phyloP scores from a whole-genome alignment of 805 yeast species.

The Danielia reshetovae region DNA sequence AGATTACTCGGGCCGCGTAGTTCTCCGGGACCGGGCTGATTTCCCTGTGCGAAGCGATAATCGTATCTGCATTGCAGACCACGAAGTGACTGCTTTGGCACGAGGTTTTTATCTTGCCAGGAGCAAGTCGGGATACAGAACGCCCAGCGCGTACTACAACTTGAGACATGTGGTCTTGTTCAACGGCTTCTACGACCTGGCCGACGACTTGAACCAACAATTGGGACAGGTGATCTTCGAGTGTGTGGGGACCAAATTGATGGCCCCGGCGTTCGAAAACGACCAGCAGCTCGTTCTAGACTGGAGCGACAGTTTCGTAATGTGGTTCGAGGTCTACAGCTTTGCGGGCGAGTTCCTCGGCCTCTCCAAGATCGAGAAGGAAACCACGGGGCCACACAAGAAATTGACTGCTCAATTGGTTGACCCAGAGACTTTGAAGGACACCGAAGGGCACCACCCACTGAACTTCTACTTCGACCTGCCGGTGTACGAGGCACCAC shows the following conservation, averaged over 20 bases:
- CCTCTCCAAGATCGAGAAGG: slow-evolving; percentile 18
- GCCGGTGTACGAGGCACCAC: slow-evolving; percentile 21
- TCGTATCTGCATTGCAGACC: slow-evolving; percentile 26
- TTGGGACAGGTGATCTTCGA: slow-evolving; percentile 20
- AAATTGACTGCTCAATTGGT: slow-evolving; percentile 19
- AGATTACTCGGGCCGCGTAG: slow-evolving; percentile 3
- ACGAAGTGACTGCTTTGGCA: slow-evolving; percentile 24
- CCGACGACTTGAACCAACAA: slow-evolving; percentile 14
- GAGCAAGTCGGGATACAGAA: slow-evolving; percentile 8
- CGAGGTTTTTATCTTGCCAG: slow-evolving; percentile 26
- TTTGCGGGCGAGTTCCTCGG: slow-evolving; percentile 26
- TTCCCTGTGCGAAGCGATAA: slow-evolving; percentile 25
- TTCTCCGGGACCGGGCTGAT: slow-evolving; percentile 10
- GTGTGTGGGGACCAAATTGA: slow-evolving; percentile 21
- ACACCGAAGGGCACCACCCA: slow-evolving; percentile 26
- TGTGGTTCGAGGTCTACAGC: slow-evolving; percentile 38
- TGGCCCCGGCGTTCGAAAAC: slow-evolving; percentile 23
- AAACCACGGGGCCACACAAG: slow-evolving; percentile 3
- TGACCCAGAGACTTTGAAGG: slow-evolving; percentile 29
- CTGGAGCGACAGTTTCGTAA: slow-evolving; percentile 20
- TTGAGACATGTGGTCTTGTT: slow-evolving; percentile 22
- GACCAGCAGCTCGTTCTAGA: slow-evolving; percentile 2
- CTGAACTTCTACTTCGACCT: slow-evolving; percentile 13
- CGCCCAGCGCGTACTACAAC: slow-evolving; percentile 19
- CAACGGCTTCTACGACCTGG: slow-evolving; percentile 14